Evolutionary conservation across 495 filamentous ascomycete genomes (phyloP), one percentile per base, ranked within the genome.

Genomic region (Tricharina praecox): DNA sequence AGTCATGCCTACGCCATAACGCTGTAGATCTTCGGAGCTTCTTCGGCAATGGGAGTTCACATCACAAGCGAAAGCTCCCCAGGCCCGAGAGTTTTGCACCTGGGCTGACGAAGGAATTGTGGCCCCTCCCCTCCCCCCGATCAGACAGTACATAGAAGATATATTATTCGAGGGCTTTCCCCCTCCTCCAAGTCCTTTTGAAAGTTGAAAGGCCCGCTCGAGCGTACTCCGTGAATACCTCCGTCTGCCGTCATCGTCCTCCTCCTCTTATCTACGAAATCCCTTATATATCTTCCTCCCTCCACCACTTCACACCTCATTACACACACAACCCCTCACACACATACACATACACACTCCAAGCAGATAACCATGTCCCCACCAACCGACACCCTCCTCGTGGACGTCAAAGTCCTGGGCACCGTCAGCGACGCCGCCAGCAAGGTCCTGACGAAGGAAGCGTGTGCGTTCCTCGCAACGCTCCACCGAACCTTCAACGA

Each of bases 401-500:
- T 85, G 68, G 85, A 85, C 67, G 90, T 94, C 52, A 72, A 78
- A 63, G 73, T 97, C 69, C 75, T 85, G 38, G 88, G 85, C 54
- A 53, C 72, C 30, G 68, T 96, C 59, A 74, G 72, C 56, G 81
- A 87, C 45, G 70, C 82, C 56, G 76, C 84, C 58, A 76, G 77
- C 66, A 86, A 90, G 70, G 87, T 97, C 66, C 76, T 97, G 48
- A 95, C 75, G 53, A 87, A 84, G 54, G 76, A 92, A 30, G 92
- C 87, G 23, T 79, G 82, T 48, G 85, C 84, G 50, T 99, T 96
- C 70, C 74, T 97, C 18, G 85, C 88, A 28, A 77, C 94, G 51
- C 76, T 97, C 49, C 90, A 97, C 66, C 79, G 87, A 53, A 81
- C 85, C 32, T 97, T 96, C 76, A 93, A 96, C 65, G 62, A 63